Evolutionary conservation across 2,329 filamentous ascomycete genomes (phyloP).

Genomic region (Diplocarpon mali): DNA sequence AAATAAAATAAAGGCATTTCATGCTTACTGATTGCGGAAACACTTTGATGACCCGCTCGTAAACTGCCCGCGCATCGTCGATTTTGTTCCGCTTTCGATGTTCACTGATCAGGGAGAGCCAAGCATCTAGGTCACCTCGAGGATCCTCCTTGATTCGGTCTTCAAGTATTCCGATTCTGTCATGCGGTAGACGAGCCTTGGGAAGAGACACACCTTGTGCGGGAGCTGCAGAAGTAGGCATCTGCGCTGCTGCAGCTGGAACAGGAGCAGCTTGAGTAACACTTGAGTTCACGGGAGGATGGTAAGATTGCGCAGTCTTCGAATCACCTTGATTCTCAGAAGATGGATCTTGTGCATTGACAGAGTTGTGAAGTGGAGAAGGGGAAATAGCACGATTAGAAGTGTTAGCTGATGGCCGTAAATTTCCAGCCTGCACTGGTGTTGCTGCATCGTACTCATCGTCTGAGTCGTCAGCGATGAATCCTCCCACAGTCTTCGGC

Average conservation of each 20-base stretch:
- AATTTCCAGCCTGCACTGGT: slow-evolving; percentile 14
- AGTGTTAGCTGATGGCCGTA: slow-evolving; percentile 21
- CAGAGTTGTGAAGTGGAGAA: slow-evolving; percentile 25
- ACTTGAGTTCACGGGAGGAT: slow-evolving; percentile 21
- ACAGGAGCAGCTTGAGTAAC: slow-evolving; percentile 16
- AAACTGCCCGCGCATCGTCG: slow-evolving; percentile 69
- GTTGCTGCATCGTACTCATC: slow-evolving; percentile 26
- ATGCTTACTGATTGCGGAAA: slow-evolving; percentile 83
- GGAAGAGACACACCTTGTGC: slow-evolving; percentile 20
- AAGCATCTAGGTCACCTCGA: slow-evolving; percentile 83
- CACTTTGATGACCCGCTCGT: slow-evolving; percentile 75
- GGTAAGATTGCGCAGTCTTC: slow-evolving; percentile 15
- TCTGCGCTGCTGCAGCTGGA: slow-evolving; percentile 15
- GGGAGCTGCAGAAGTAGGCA: slow-evolving; percentile 21
- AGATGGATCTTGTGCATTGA: slow-evolving; percentile 20
- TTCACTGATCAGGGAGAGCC: slow-evolving; percentile 78
- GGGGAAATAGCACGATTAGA: slow-evolving; percentile 22
- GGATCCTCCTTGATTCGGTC: slow-evolving; percentile 87
- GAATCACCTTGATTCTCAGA: slow-evolving; percentile 25
- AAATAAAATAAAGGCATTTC: not conserved
- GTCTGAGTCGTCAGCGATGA: slow-evolving; percentile 29
- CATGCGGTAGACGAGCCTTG: slow-evolving; percentile 28
- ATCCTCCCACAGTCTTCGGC: slow-evolving; percentile 27
- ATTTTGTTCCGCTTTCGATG: slow-evolving; percentile 72
- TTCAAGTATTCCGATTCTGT: slow-evolving; percentile 47